Evolutionary conservation across 1,284 basidiomycete species (phyloP).

Genomic region (Gymnopus androsaceus): DNA sequence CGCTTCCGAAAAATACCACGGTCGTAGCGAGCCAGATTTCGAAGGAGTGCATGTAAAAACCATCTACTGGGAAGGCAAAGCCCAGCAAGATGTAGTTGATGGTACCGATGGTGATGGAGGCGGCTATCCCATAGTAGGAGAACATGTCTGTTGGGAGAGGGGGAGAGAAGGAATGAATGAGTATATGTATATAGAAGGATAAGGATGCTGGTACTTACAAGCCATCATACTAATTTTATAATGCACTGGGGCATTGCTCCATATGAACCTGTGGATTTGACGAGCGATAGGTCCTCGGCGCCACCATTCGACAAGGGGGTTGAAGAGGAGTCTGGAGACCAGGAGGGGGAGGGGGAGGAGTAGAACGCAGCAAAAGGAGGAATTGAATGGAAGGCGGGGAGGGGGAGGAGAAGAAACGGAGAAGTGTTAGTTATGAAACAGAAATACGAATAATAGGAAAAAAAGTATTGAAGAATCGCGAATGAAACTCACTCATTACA

Average conservation of each 20-base stretch:
- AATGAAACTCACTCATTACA: slow-evolving; percentile 18
- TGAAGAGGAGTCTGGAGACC: slow-evolving; percentile 54
- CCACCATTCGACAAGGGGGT: slow-evolving; percentile 74
- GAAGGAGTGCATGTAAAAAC: slow-evolving; percentile 72
- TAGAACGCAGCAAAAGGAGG: not conserved
- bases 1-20: slow-evolving; percentile 75
- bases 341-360: not conserved
- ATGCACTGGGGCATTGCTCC: slow-evolving; percentile 74
- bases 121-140: slow-evolving; percentile 84
- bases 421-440: not conserved
- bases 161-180: not conserved
- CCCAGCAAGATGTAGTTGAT: slow-evolving; percentile 79
- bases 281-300: slow-evolving; percentile 69
- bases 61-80: slow-evolving; percentile 66
- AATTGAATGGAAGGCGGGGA: not conserved
- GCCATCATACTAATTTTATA: slow-evolving; percentile 81
- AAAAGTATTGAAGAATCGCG: not conserved
- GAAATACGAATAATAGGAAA: not conserved
- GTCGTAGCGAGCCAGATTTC: slow-evolving; percentile 80
- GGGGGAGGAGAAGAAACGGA: not conserved
- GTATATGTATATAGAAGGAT: not conserved
- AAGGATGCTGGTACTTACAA: slow-evolving; percentile 49
- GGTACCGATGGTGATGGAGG: slow-evolving; percentile 63
- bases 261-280: slow-evolving; percentile 74
- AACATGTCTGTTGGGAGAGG: slow-evolving; percentile 65